Conservation (phyloP, 306 rosid species). For the Quercus agrifolia region DNA sequence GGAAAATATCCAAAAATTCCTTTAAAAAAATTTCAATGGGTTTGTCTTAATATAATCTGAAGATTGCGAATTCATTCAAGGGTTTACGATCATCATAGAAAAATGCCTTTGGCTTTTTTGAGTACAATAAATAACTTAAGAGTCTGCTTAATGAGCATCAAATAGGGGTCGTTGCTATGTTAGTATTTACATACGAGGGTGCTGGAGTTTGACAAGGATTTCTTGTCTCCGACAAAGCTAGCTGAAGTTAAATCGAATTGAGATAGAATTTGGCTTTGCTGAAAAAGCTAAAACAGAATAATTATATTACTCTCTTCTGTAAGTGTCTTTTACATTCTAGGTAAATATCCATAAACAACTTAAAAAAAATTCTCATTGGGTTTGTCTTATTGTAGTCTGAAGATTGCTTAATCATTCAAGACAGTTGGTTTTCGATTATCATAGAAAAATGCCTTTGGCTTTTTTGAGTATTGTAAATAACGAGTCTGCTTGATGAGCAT, state of each 20-base stretch:
- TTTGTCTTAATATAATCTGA: background rate
- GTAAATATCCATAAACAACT: too few species aligned
- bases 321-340: background rate
- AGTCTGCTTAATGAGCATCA: too few species aligned
- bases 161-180: background rate
- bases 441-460: background rate
- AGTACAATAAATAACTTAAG: too few species aligned
- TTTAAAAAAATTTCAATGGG: background rate
- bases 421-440: background rate
- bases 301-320: background rate
- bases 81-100: background rate
- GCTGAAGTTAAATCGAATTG: background rate
- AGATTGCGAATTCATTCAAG: background rate
- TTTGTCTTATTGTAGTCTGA: background rate
- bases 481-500: background rate
- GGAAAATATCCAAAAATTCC: too few species aligned
- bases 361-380: too few species aligned
- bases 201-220: conserved; percentile 4
- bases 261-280: background rate
- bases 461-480: background rate
- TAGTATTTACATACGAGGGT: background rate
- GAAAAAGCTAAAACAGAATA: background rate
- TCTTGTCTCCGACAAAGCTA: background rate
- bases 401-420: background rate
- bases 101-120: background rate